phyloP scores from a whole-genome alignment of 352 stramenopile genomes.

The Peronospora destructor region DNA sequence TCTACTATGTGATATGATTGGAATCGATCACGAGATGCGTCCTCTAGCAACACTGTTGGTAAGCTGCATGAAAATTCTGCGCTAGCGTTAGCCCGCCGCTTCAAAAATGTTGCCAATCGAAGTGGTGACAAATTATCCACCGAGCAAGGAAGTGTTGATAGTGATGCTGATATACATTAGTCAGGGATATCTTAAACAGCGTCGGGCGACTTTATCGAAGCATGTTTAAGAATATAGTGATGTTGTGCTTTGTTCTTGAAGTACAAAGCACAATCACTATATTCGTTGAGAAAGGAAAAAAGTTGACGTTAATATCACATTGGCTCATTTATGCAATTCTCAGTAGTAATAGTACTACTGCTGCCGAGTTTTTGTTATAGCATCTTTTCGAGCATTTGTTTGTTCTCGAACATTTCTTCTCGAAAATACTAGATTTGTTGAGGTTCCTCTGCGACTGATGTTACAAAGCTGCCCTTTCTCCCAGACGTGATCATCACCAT shows the following conservation, averaged over 20 bases:
- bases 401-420: constrained; percentile 11
- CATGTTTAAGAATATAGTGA: constrained; percentile 5
- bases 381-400: neutral
- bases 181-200: constrained; percentile 14
- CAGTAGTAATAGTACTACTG: no score
- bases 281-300: no score
- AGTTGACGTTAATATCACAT: no score
- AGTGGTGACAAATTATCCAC: constrained; percentile 5
- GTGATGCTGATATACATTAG: constrained; percentile 12
- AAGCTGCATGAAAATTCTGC: constrained; percentile 20
- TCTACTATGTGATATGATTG: constrained; percentile 61
- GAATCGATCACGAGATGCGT: constrained; percentile 47
- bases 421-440: constrained; percentile 17
- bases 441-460: neutral
- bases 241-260: neutral
- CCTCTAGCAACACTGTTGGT: constrained; percentile 18
- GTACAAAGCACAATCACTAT: no score
- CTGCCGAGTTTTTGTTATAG: no score
- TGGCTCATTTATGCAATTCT: no score
- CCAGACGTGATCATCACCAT: constrained; percentile 20
- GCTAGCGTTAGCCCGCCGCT: constrained; percentile 12
- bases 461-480: constrained; percentile 14
- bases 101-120: constrained; percentile 15
- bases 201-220: constrained; percentile 17
- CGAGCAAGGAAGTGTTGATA: constrained; percentile 9